Base-by-base conservation (phyloP, 2,329 filamentous ascomycete species). In the Monilinia fructicola region DNA sequence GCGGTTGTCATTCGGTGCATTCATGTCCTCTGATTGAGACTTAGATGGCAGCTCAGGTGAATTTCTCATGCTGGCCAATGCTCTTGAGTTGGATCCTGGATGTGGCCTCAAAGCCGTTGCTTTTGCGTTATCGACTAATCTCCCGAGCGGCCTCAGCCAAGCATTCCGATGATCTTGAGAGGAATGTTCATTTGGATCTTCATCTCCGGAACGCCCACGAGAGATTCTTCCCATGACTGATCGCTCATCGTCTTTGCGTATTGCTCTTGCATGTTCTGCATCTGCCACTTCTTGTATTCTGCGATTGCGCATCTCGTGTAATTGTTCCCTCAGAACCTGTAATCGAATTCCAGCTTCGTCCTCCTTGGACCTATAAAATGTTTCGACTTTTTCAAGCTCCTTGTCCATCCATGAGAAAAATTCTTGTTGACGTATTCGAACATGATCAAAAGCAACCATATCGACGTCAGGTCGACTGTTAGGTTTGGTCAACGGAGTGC, bases 271-370 rank as follows among this genome's bases (percentile, higher is more conserved):
- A 16, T 71, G 69, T 61, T 74, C 70, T 11, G 68, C 69, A 11
- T 67, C 67, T 28, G 72, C 73, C 18, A 92, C 81, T 75, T 97
- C 92, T 63, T 89, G 84, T 38, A 92, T 84, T 28, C 94, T 87
- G 18, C 90, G 86, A 76, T 96, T 92, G 54, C 93, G 86, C 92
- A 98, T 97, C 73, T 96, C 90, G 75, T 96, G 93, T 42, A 99
- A 83, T 76, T 99, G 95, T 62, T 93, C 87, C 53, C 91, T 86
- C 56, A 99, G 81, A 4, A 90, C 77, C 0, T 81, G 80, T 31
- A 97, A 80, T 2, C 93, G 86, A 65, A 88, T 81, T 0, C 87
- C 90, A 0, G 94, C 92, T 75, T 97, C 92, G 38, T 91, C 85
- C 76, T 99, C 95, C 76, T 97, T 97, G 71, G 86, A 80, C 72